Evolutionary conservation across 2,329 filamentous ascomycete genomes (phyloP), one percentile per base, ranked within the genome.

Genomic region (Colletotrichum liaoningense): DNA sequence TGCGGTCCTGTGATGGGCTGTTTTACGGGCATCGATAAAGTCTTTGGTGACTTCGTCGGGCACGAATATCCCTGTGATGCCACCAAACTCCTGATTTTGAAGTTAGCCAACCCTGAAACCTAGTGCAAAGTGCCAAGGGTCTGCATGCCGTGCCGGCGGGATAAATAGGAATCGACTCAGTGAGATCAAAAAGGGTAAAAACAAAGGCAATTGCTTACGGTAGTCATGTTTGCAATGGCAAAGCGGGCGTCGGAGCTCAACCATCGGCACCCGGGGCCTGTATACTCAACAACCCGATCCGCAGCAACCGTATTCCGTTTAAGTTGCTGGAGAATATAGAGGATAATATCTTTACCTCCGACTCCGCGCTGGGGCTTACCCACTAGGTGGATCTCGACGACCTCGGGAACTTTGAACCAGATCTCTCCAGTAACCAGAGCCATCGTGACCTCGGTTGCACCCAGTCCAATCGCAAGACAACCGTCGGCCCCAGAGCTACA

Each of bases 31-130:
- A 7, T 79, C 72, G 28, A 86, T 77, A 59, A 82, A 86, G 0
- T 77, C 73, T 1, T 79, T 73, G 0, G 83, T 85, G 4, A 80
- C 77, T 14, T 80, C 74, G 66, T 86, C 85, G 0, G 84, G 80
- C 2, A 80, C 81, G 58, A 85, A 86, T 11, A 86, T 79, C 1
- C 84, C 84, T 0, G 82, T 84, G 42, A 86, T 83, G 5, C 80
- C 84, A 1, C 85, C 84, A 54, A 87, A 83, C 72, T 87, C 84
- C 26, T 67, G 46, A 26, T 7, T 28, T 22, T 3, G 22, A 24
- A 5, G 54, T 77, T 79, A 38, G 26, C 16, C 16, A 38, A 69
- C 30, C 58, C 52, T 19, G 67, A 30, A 42, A n/a, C 11, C 24
- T 35, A 7, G 19, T 60, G 24, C 57, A 38, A n/a, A 33, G 16